Evolutionary conservation across 140 eudicot species (phyloP), one percentile per base, ranked within the genome.

Genomic region (Eryngium alpinum): DNA sequence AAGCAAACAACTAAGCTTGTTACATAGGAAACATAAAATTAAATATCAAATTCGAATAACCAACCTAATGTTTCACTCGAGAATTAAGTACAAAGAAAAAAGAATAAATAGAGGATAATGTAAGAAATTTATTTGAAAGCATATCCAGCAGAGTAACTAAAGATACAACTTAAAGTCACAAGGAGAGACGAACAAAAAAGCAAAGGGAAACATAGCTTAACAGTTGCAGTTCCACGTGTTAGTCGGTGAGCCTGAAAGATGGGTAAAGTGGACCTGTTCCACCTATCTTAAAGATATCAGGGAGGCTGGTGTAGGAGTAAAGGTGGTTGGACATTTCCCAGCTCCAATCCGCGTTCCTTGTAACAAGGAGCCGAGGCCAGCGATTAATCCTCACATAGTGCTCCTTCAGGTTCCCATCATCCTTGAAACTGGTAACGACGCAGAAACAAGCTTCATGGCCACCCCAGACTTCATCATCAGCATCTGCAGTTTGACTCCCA

Each of bases 331-430:
- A 84, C 88, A 94, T 85, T 83, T 90, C 98, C 98, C 98, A 94
- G 52, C 97, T 84, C 97, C 97, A 94, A 72, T 94, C 96, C 4
- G 73, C 60, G 69, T 87, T 88, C 80, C 98, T 89, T 5, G 86
- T 80, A 7, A 94, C 77, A 18, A 5, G 51, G 83, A 94, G 27
- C 29, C 78, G 87, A 10, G 94, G 94, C 98, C 92, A 90, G 19
- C 96, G 88, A 87, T 94, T 94, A 10, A 92, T 89, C 86, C 98
- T 89, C 57, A 94, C 96, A 65, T 94, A 92, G 84, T 94, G 93
- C 32, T 89, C 86, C 78, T 97, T 83, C 22, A 94, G 90, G 63
- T 86, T 90, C 59, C 96, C 97, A 43, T 88, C 87, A 7, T 78
- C 89, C 33, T 83, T 31, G 34, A 90, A 71, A 56, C 96, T 88